These are phyloP conservation scores for Iris macrosiphon DNA, from an alignment of 106 monocot species.

Conservation along the genomic window DNA sequence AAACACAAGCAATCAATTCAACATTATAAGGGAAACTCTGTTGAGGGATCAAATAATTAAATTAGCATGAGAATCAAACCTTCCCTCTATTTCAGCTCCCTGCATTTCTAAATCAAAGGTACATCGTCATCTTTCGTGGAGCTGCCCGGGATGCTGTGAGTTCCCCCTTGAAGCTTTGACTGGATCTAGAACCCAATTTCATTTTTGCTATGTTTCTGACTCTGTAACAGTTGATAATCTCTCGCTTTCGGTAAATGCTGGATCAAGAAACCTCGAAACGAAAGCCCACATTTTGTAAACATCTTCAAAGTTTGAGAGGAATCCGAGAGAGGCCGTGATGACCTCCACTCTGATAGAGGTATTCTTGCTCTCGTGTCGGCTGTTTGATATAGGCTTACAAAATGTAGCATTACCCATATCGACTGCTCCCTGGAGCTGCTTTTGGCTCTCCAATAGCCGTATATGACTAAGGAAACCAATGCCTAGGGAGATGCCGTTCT, in stretches of 20 bases:
- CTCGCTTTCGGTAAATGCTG: conserved; percentile 45
- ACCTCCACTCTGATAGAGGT: conserved; percentile 56
- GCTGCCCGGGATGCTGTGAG: neutral
- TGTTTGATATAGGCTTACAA: conserved; percentile 34
- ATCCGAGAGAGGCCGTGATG: conserved; percentile 92
- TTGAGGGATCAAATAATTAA: conserved; percentile 11
- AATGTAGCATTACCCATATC: conserved; percentile 29
- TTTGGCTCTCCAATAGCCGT: conserved; percentile 40
- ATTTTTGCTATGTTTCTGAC: conserved; percentile 24
- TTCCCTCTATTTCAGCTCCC: conserved; percentile 2
- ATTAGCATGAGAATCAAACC: neutral
- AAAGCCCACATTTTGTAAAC: conserved; percentile 97
- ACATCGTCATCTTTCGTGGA: neutral
- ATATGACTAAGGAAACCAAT: conserved; percentile 85
- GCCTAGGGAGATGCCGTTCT: conserved; percentile 68
- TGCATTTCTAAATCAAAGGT: neutral
- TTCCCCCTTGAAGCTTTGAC: neutral
- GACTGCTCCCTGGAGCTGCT: conserved; percentile 22
- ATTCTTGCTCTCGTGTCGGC: conserved; percentile 39
- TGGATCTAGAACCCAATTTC: neutral
- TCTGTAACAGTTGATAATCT: conserved; percentile 52
- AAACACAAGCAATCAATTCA: conserved; percentile 7
- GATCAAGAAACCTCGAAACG: conserved; percentile 80
- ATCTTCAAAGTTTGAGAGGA: conserved; percentile 93
- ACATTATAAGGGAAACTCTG: neutral